Percentiles rank a stretch among this genome's conserved stretches.
Conservation (phyloP, 345 rosid species). For the Populus tremula region DNA sequence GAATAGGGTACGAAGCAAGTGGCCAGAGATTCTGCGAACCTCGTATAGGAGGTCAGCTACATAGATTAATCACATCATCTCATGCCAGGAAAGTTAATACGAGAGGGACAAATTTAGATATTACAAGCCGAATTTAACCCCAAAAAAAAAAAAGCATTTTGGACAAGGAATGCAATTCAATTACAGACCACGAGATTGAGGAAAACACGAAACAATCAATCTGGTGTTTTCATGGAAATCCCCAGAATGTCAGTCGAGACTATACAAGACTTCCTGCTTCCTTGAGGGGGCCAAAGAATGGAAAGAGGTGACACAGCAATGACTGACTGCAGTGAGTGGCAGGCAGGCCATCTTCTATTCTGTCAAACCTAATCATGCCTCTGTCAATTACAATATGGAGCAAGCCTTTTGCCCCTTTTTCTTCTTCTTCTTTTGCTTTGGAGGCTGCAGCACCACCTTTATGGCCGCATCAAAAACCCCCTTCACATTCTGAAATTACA, state of each 20-base stretch:
- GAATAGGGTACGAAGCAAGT: neutral
- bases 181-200: slow-evolving; percentile 19
- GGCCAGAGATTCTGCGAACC: neutral
- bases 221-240: slow-evolving; percentile 24
- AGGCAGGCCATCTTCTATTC: neutral
- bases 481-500: slow-evolving; percentile 28
- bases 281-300: neutral
- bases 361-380: slow-evolving; percentile 1
- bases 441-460: slow-evolving; percentile 33
- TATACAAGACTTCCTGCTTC: slow-evolving; percentile 24
- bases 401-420: slow-evolving; percentile 24
- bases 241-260: slow-evolving; percentile 31
- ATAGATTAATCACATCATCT: neutral
- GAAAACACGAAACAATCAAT: slow-evolving; percentile 22
- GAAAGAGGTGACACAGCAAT: neutral
- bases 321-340: slow-evolving; percentile 1
- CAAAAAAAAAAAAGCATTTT: slow-evolving; percentile 4
- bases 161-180: slow-evolving; percentile 21
- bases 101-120: neutral
- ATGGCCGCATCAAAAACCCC: slow-evolving; percentile 35
- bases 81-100: neutral
- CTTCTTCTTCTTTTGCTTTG: slow-evolving; percentile 33
- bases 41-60: neutral
- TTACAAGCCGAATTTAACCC: neutral
- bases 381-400: slow-evolving; percentile 23